Evolutionary conservation across 2,329 filamentous ascomycete genomes (phyloP).

Genomic region (Curvularia lunata): DNA sequence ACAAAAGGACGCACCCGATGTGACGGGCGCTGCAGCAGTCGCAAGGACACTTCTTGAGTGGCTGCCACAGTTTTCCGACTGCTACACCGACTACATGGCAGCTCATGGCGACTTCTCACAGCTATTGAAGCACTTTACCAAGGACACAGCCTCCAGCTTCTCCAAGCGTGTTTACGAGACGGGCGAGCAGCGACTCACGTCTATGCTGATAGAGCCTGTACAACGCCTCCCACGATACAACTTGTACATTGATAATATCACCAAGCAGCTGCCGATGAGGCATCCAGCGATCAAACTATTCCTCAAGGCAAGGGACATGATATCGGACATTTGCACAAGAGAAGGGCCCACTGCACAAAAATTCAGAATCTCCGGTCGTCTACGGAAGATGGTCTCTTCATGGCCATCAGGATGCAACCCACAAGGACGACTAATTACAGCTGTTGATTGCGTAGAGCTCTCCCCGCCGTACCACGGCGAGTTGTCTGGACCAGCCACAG

Average conservation of each 20-base stretch:
- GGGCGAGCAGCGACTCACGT: conserved; percentile 89
- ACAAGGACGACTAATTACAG: conserved; percentile 78
- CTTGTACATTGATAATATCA: conserved; percentile 93
- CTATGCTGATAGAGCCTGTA: conserved; percentile 93
- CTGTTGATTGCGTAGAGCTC: conserved; percentile 80
- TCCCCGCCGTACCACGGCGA: conserved; percentile 70
- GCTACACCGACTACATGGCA: conserved; percentile 91
- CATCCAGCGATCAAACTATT: conserved; percentile 84
- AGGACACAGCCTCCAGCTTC: conserved; percentile 79
- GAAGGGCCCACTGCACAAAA: conserved; percentile 75
- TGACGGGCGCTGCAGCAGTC: conserved; percentile 78
- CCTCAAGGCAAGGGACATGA: conserved; percentile 88
- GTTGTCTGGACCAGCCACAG: conserved; percentile 53
- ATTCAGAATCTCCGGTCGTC: conserved; percentile 72
- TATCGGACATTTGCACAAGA: conserved; percentile 95
- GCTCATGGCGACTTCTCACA: conserved; percentile 87
- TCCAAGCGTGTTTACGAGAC: conserved; percentile 79
- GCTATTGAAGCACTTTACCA: conserved; percentile 78
- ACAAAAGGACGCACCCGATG: conserved; percentile 63
- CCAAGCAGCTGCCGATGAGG: conserved; percentile 80
- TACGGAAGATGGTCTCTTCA: conserved; percentile 76
- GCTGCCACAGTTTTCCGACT: conserved; percentile 90
- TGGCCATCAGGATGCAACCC: conserved; percentile 78
- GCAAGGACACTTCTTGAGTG: conserved; percentile 84
- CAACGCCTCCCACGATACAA: conserved; percentile 94